phyloP scores from a whole-genome alignment of 2,329 filamentous ascomycete genomes.

The Colletotrichum magnum region DNA sequence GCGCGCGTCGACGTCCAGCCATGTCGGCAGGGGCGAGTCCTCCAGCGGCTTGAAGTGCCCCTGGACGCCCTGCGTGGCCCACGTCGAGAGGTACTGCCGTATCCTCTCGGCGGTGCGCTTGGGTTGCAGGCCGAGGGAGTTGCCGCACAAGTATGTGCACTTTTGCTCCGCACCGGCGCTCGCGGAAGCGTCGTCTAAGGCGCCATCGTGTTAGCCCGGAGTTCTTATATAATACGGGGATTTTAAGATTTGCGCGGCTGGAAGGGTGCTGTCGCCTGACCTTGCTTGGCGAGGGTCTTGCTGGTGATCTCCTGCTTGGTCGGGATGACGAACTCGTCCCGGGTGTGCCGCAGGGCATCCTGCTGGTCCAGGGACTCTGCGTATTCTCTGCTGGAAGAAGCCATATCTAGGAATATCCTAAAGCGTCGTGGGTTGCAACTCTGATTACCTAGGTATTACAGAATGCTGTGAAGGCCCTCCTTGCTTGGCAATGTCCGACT shows the following conservation, averaged over 20 bases:
- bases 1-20: constrained; percentile 80
- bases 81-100: constrained; percentile 79
- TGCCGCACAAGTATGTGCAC: constrained; percentile 88
- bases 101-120: constrained; percentile 70
- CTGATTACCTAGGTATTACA: neutral
- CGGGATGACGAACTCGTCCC: constrained; percentile 80
- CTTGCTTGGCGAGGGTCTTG: constrained; percentile 45
- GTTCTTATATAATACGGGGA: constrained; percentile 40
- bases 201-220: constrained; percentile 38
- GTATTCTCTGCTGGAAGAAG: constrained; percentile 16
- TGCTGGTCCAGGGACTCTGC: constrained; percentile 62
- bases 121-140: constrained; percentile 90
- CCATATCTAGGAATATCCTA: constrained; percentile 13
- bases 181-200: constrained; percentile 12
- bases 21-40: constrained; percentile 76
- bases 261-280: constrained; percentile 35
- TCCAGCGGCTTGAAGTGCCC: constrained; percentile 82
- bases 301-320: constrained; percentile 53
- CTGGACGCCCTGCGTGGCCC: constrained; percentile 84
- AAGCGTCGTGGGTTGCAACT: neutral
- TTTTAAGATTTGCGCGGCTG: neutral
- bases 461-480: neutral
- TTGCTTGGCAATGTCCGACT: neutral
- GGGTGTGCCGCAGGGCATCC: constrained; percentile 68
- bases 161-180: constrained; percentile 39